Evolutionary conservation across 2,329 filamentous ascomycete species (phyloP).

Genomic region (Ophiostoma himal-ulmi): DNA sequence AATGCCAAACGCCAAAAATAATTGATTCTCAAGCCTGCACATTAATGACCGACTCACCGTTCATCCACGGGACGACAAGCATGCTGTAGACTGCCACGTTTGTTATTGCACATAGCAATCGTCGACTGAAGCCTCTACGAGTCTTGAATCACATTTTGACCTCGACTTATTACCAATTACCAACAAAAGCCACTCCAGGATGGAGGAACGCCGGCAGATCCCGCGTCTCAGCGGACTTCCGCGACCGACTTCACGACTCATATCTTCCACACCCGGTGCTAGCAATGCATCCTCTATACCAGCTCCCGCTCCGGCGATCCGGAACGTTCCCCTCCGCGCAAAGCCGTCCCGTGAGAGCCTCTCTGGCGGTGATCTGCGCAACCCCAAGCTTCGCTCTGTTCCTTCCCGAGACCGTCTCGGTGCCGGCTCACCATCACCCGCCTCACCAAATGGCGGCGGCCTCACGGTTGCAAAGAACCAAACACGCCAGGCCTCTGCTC

Average conservation of each 20-base stretch:
- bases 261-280: background rate
- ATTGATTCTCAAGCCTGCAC: background rate
- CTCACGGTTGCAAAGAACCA: slow-evolving; percentile 19
- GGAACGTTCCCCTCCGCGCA: slow-evolving; percentile 23
- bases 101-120: background rate
- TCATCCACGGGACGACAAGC: background rate
- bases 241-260: slow-evolving; percentile 23
- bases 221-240: slow-evolving; percentile 25
- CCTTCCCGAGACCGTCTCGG: slow-evolving; percentile 38
- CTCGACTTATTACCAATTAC: background rate
- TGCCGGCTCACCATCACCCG: background rate
- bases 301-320: background rate
- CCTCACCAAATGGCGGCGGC: background rate
- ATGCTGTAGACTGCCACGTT: background rate
- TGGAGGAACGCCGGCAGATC: slow-evolving; percentile 24
- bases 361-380: slow-evolving; percentile 33
- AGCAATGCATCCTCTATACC: slow-evolving; percentile 9
- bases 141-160: background rate
- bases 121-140: background rate
- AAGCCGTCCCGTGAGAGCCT: slow-evolving; percentile 27
- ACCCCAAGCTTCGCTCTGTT: slow-evolving; percentile 39
- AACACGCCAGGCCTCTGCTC: slow-evolving; percentile 20
- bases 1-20: background rate
- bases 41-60: background rate
- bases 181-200: background rate